These are phyloP conservation scores for Dictyostelium intermedium DNA, from an alignment of 78 protist genomes.

Conservation along the genomic window DNA sequence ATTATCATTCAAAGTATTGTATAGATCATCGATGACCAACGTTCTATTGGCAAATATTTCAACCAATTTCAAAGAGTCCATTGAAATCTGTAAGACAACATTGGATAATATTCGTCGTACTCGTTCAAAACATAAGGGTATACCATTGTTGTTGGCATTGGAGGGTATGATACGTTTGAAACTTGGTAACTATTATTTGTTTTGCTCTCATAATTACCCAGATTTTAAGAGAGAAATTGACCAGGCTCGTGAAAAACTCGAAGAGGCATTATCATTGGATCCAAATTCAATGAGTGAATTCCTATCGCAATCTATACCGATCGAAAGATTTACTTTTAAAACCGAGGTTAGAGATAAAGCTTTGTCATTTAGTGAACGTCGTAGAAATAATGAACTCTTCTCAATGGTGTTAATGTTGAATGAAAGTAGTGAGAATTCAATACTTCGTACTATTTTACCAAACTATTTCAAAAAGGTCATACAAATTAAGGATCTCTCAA, in stretches of 20 bases:
- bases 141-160: neutral
- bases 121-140: neutral
- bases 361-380: neutral
- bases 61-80: neutral
- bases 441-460: neutral
- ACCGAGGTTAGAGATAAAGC: neutral
- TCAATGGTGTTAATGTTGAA: neutral
- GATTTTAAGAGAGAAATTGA: neutral
- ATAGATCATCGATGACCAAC: neutral
- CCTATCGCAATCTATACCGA: neutral
- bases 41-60: constrained; percentile 7
- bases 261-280: neutral
- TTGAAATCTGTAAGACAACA: neutral
- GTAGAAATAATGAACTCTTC: constrained; percentile 21
- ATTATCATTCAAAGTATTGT: neutral
- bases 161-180: constrained; percentile 42
- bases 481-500: neutral
- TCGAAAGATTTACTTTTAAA: neutral
- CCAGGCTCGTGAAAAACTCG: neutral
- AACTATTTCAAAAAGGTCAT: neutral
- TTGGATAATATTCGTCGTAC: neutral
- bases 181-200: constrained; percentile 32
- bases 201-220: neutral
- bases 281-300: neutral
- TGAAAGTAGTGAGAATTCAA: neutral